Evolutionary conservation across 768 basidiomycete species (phyloP), one percentile per base, ranked within the genome.

Genomic region (Chalciporus piperatus): DNA sequence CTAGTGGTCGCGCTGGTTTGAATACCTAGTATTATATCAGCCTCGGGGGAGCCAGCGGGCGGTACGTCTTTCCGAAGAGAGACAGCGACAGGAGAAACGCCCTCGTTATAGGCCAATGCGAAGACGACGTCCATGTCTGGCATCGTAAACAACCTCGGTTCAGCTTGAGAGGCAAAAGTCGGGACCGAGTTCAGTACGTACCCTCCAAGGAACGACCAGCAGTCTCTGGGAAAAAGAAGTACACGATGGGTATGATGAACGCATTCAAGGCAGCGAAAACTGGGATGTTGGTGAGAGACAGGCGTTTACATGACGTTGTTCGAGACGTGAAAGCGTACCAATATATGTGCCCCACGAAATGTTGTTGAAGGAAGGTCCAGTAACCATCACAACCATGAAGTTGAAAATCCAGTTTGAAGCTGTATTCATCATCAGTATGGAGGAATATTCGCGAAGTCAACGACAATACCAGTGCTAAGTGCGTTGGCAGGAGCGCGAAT

Each of bases 401-500:
- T 83, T 83, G 59, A 82, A 83, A 17, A 74, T 79, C 82, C 77
- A 80, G 47, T 78, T 78, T 19, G 66, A 70, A 13, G 66, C 67
- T 65, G 38, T 20, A 19, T 41, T 38, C 41, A 25, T 58, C 37
- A 48, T 58, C 41, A 50, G 30, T 9, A 19, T n/a, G 20, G 4
- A 10, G 12, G 22, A 41, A 19, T 17, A 16, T 4, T 12, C 37
- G 17, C 16, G 2, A 3, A 25, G 3, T 3, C 6, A 19, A 6
- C 16, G 3, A 58, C 59, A 20, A 16, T 22, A 69, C 67, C 79
- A 1, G 83, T 85, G 35, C 79, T 79, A 25, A 85, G 70, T 11
- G 82, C 84, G 53, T 85, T 84, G 12, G 83, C 84, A 0, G 82
- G 80, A 6, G 80, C 83, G 49, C 83, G 74, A 60, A 85, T 81